Percentiles rank a stretch among this genome's conserved stretches.
Conservation (phyloP, 2,329 filamentous ascomycete species). For the Talaromyces amestolkiae region DNA sequence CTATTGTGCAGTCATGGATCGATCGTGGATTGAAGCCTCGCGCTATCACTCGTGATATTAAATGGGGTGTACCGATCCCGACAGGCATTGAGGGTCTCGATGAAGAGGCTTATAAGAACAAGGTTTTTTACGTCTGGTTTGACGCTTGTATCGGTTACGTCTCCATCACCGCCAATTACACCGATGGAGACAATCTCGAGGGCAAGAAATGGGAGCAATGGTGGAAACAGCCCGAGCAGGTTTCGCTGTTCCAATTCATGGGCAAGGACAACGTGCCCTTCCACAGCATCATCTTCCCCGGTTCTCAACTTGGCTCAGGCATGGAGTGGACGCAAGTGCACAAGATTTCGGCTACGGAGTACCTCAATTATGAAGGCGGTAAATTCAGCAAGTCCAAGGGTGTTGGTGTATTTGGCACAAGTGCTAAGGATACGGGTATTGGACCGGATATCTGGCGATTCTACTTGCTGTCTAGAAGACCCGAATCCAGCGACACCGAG, state of each 20-base stretch:
- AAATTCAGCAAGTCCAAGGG: constrained; percentile 93
- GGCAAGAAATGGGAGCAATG: constrained; percentile 76
- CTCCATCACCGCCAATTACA: constrained; percentile 92
- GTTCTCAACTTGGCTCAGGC: constrained; percentile 75
- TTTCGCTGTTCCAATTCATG: constrained; percentile 91
- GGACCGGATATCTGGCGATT: constrained; percentile 89
- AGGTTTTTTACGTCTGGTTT: constrained; percentile 92
- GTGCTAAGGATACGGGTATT: constrained; percentile 81
- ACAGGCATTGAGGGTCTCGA: constrained; percentile 19
- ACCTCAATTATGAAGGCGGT: constrained; percentile 81
- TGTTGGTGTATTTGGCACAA: constrained; percentile 88
- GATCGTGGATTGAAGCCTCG: constrained; percentile 79
- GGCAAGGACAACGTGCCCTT: constrained; percentile 88
- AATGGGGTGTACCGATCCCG: constrained; percentile 73
- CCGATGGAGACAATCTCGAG: constrained; percentile 44
- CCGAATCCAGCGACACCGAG: constrained; percentile 81
- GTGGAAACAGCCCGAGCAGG: constrained; percentile 88
- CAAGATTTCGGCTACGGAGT: constrained; percentile 85
- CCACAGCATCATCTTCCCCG: constrained; percentile 90
- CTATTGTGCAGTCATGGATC: constrained; percentile 49
- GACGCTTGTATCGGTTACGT: constrained; percentile 91
- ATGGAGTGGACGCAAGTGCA: constrained; percentile 89
- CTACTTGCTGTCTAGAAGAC: constrained; percentile 80
- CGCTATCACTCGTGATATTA: constrained; percentile 87
- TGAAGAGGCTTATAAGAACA: constrained; percentile 63